Evolutionary conservation across 2,329 filamentous ascomycete species (phyloP).

Genomic region (Botrytis fabae): DNA sequence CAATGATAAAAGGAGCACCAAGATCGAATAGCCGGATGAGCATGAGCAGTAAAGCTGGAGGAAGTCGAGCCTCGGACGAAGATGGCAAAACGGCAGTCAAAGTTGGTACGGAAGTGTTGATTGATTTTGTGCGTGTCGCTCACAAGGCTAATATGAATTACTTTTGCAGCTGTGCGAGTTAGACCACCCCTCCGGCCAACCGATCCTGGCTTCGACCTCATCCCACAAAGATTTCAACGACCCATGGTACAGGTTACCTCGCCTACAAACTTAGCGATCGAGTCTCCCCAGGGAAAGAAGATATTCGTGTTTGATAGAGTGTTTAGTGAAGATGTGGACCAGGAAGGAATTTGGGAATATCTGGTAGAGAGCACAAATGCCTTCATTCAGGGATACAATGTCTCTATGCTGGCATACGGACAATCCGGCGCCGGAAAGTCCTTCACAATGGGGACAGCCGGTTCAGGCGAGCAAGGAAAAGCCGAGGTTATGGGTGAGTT

Average conservation of each 20-base stretch:
- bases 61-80: constrained; percentile 85
- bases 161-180: constrained; percentile 75
- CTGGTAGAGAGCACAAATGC: constrained; percentile 84
- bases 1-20: constrained; percentile 68
- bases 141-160: constrained; percentile 22
- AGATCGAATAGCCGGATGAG: constrained; percentile 84
- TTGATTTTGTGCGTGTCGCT: background rate
- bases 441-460: constrained; percentile 97
- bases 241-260: constrained; percentile 90
- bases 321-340: constrained; percentile 77
- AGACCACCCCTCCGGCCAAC: constrained; percentile 79
- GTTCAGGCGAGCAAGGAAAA: constrained; percentile 73
- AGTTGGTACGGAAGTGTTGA: constrained; percentile 72
- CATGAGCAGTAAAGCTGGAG: constrained; percentile 74
- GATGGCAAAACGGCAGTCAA: constrained; percentile 88
- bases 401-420: constrained; percentile 93
- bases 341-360: constrained; percentile 94
- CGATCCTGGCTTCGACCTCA: constrained; percentile 91
- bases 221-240: constrained; percentile 91
- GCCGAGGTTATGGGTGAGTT: constrained; percentile 73
- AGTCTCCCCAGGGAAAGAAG: constrained; percentile 89
- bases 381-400: constrained; percentile 96
- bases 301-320: constrained; percentile 96
- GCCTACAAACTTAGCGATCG: constrained; percentile 80
- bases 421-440: constrained; percentile 98